Base-by-base conservation (phyloP, 1,139 yeast species). In the Scheffersomyces illinoinensis region DNA sequence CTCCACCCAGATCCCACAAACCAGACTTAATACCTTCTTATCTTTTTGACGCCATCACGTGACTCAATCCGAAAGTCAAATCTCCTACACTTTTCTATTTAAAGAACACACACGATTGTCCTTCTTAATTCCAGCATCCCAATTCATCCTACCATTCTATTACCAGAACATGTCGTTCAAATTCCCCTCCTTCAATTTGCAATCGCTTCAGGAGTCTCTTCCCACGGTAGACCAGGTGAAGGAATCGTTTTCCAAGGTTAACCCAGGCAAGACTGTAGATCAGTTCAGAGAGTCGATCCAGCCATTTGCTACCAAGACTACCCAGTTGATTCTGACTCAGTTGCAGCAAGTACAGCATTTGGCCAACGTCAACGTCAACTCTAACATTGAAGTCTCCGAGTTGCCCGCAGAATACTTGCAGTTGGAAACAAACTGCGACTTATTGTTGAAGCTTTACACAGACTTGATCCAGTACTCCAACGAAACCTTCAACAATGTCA, bases 381-480 rank as follows among this genome's bases (percentile, higher is more conserved):
- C 74, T 43, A 72, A 73, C 57, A 70, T 78, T 39, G 84, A 80
- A 61, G 77, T 77, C 19, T 85, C 90, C 62, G 91, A 89, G 70
- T 79, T 90, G 58, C 96, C 96, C 50, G 83, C 84, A 54, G 93
- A 89, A 64, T 90, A 90, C 72, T 79, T 85, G 62, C 82, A 83
- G 60, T 78, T 90, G 66, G 96, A 90, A 71, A 77, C 81, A 61
- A 85, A 84, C 67, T 87, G 89, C 61, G 95, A 88, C 72, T 79
- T 84, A 58, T 76, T 88, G 64, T 84, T 85, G 68, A 79, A 79
- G 58, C 82, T 86, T 62, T 86, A 87, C 74, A 84, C 85, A 62
- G 87, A 86, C 69, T 77, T 87, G 63, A 77, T 88, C 58, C 78
- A 81, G 39, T 85, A 85, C 65, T 85, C 90, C 52, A 72, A 73